phyloP scores from a whole-genome alignment of 2,329 filamentous ascomycete genomes.

The Aaosphaeria arxii region DNA sequence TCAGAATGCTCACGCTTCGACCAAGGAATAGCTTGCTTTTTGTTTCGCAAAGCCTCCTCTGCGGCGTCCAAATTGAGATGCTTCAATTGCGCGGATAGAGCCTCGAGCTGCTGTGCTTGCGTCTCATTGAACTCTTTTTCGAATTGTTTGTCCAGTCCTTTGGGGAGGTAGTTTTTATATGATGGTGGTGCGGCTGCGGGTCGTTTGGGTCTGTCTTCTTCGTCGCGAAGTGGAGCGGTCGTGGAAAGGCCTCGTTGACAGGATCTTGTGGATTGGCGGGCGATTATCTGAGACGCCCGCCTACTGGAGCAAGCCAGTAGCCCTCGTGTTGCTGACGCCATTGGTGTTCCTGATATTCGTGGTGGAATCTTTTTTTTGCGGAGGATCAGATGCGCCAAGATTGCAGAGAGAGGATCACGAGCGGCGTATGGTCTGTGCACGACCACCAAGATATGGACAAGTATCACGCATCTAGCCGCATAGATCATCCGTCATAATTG shows the following conservation, averaged over 20 bases:
- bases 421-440: too few relatives aligned
- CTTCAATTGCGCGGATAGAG: slow-evolving; percentile 20
- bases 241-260: slow-evolving; percentile 34
- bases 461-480: too few relatives aligned
- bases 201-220: slow-evolving; percentile 10
- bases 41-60: background rate
- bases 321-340: slow-evolving; percentile 35
- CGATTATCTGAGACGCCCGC: slow-evolving; percentile 21
- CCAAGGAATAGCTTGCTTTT: slow-evolving; percentile 1
- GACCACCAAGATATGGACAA: too few relatives aligned
- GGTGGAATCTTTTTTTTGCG: slow-evolving; percentile 31
- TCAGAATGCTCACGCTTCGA: slow-evolving; percentile 10
- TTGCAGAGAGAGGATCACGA: slow-evolving; percentile 16
- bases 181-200: slow-evolving; percentile 7
- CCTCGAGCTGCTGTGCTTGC: slow-evolving; percentile 15
- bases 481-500: too few relatives aligned
- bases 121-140: slow-evolving; percentile 1
- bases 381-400: slow-evolving; percentile 11
- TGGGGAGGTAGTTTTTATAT: background rate
- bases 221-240: slow-evolving; percentile 16
- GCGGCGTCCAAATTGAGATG: slow-evolving; percentile 18
- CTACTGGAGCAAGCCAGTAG: slow-evolving; percentile 28
- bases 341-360: slow-evolving; percentile 16
- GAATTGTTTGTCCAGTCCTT: background rate
- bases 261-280: slow-evolving; percentile 18